Evolutionary conservation across 805 yeast species (phyloP).

Genomic region (Candida sonorensis): DNA sequence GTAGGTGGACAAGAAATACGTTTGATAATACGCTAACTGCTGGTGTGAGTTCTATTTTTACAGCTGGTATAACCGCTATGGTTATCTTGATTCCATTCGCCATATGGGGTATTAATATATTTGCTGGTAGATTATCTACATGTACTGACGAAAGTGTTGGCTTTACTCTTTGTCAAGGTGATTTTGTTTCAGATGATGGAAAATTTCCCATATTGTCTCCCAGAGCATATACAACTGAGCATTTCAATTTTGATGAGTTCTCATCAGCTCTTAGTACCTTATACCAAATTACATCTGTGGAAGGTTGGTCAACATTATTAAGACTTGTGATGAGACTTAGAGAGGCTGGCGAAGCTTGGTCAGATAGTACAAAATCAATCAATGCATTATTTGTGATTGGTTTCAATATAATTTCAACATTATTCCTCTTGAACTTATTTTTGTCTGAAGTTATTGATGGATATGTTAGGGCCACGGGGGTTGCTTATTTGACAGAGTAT

Average conservation of each 20-base stretch:
- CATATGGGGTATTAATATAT: constrained; percentile 78
- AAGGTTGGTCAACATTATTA: constrained; percentile 82
- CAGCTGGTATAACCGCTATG: constrained; percentile 56
- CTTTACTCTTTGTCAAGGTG: constrained; percentile 45
- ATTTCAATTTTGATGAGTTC: constrained; percentile 57
- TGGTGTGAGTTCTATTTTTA: constrained; percentile 64
- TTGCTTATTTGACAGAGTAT: constrained; percentile 69
- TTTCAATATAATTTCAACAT: constrained; percentile 67
- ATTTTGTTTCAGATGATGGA: constrained; percentile 44
- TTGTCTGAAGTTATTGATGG: constrained; percentile 77
- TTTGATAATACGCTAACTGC: constrained; percentile 71
- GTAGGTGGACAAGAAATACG: constrained; percentile 62
- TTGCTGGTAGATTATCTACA: constrained; percentile 55
- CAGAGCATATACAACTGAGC: constrained; percentile 50
- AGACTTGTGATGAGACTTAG: constrained; percentile 58
- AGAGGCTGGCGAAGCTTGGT: constrained; percentile 55
- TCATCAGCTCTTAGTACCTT: constrained; percentile 54
- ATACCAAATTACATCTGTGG: constrained; percentile 74
- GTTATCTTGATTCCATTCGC: constrained; percentile 73
- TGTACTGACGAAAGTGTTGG: constrained; percentile 54
- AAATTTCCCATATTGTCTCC: constrained; percentile 72
- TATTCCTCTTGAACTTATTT: constrained; percentile 75
- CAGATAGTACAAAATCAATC: constrained; percentile 43
- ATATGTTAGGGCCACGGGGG: constrained; percentile 67
- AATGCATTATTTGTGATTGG: constrained; percentile 64